These are phyloP conservation scores for Microdochium trichocladiopsis DNA, from an alignment of 2,329 filamentous ascomycete genomes.

Conservation along the genomic window DNA sequence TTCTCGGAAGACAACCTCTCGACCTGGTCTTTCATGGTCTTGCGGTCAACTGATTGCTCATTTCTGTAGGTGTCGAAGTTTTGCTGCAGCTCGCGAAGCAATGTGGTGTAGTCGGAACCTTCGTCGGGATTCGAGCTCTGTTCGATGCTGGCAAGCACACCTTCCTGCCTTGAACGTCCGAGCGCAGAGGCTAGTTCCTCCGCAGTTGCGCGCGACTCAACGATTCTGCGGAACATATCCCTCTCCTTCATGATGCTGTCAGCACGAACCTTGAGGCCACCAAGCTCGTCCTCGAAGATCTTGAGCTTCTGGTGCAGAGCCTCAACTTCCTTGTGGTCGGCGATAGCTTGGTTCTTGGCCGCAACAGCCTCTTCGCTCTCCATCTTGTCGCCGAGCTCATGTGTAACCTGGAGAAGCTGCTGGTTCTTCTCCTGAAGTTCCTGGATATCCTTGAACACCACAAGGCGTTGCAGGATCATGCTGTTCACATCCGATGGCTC, in stretches of 20 bases:
- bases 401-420: constrained; percentile 73
- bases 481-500: constrained; percentile 79
- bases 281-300: constrained; percentile 75
- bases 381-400: constrained; percentile 80
- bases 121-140: constrained; percentile 50
- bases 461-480: constrained; percentile 84
- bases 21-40: constrained; percentile 76
- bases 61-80: constrained; percentile 88
- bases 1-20: constrained; percentile 78
- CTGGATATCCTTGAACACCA: constrained; percentile 77
- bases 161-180: constrained; percentile 61
- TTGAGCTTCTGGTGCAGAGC: constrained; percentile 65
- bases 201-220: constrained; percentile 62
- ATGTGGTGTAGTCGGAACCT: constrained; percentile 58
- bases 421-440: constrained; percentile 86
- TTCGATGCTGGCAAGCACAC: constrained; percentile 53
- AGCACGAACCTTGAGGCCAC: constrained; percentile 72
- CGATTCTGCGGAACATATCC: constrained; percentile 94
- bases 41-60: constrained; percentile 74
- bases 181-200: constrained; percentile 62
- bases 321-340: constrained; percentile 66
- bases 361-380: constrained; percentile 81
- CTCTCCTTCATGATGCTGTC: constrained; percentile 94
- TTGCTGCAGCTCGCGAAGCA: constrained; percentile 79
- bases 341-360: constrained; percentile 53